phyloP scores from a whole-genome alignment of 495 filamentous ascomycete genomes.

The Penicillium alfredii region DNA sequence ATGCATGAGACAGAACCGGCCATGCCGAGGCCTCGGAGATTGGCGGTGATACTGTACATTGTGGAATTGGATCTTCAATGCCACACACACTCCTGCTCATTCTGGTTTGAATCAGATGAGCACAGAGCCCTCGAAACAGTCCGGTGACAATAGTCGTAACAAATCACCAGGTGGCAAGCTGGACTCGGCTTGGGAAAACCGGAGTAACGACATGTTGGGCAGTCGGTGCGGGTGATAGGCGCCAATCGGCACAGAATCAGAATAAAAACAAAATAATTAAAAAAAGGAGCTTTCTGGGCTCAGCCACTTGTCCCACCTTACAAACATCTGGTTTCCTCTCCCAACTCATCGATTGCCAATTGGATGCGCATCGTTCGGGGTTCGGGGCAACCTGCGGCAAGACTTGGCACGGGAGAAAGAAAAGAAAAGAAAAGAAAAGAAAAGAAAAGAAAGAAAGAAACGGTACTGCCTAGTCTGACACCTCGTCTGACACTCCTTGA shows the following conservation, averaged over 20 bases:
- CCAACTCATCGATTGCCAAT: too few species aligned
- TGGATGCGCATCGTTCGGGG: too few species aligned
- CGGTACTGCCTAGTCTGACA: conserved; percentile 1
- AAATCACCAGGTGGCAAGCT: conserved; percentile 9
- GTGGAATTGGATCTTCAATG: too few species aligned
- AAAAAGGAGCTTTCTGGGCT: too few species aligned
- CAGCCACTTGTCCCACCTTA: too few species aligned
- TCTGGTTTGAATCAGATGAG: conserved; percentile 16
- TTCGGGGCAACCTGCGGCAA: too few species aligned
- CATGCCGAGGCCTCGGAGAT: not conserved
- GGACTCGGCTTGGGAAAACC: conserved; percentile 1
- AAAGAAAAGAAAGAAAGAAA: not conserved
- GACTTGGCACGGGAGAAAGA: too few species aligned
- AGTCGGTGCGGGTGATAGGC: conserved; percentile 6
- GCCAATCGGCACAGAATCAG: conserved; percentile 2
- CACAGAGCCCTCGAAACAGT: conserved; percentile 1
- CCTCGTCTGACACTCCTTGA: too few species aligned
- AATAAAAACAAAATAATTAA: conserved; percentile 1
- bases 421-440: not conserved
- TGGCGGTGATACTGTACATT: too few species aligned
- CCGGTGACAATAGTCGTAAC: conserved; percentile 15
- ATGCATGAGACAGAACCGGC: conserved; percentile 28
- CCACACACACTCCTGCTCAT: too few species aligned
- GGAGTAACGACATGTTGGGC: conserved; percentile 12
- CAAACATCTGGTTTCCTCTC: too few species aligned